Evolutionary conservation across 2,329 filamentous ascomycete genomes (phyloP).

Genomic region (Mycosphaerelloides madeirae): DNA sequence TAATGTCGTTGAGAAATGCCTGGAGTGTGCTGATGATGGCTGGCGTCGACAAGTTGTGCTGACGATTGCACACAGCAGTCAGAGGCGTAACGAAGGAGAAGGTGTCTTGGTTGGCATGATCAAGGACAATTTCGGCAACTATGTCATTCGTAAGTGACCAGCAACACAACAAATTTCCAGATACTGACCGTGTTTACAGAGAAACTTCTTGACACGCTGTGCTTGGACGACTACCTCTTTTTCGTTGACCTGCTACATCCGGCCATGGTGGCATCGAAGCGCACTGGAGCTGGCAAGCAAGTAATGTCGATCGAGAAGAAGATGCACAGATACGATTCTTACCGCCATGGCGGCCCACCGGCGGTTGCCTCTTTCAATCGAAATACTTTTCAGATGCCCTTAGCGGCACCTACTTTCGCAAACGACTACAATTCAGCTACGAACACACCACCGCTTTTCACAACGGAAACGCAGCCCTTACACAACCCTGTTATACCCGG

Average conservation of each 20-base stretch:
- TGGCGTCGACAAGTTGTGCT: conserved; percentile 65
- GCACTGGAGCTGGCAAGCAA: conserved; percentile 41
- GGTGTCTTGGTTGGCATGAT: conserved; percentile 72
- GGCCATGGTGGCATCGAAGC: conserved; percentile 43
- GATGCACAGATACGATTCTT: conserved; percentile 41
- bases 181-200: conserved; percentile 49
- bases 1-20: conserved; percentile 93
- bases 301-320: conserved; percentile 45
- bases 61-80: conserved; percentile 56
- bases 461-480: conserved; percentile 25
- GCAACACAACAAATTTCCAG: neutral
- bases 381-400: conserved; percentile 10
- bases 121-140: conserved; percentile 90
- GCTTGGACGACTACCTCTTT: conserved; percentile 36
- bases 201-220: conserved; percentile 61
- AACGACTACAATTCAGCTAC: conserved; percentile 26
- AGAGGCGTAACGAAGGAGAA: conserved; percentile 48
- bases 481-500: conserved; percentile 27
- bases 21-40: conserved; percentile 63
- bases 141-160: conserved; percentile 81
- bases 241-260: conserved; percentile 41
- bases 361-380: conserved; percentile 4
- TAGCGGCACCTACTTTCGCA: conserved; percentile 16
- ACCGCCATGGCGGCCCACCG: conserved; percentile 11
- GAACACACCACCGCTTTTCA: conserved; percentile 27